Percentiles rank a stretch among this genome's conserved stretches.
phyloP scores from a whole-genome alignment of 495 filamentous ascomycete species.

The Xylaria flabelliformis region DNA sequence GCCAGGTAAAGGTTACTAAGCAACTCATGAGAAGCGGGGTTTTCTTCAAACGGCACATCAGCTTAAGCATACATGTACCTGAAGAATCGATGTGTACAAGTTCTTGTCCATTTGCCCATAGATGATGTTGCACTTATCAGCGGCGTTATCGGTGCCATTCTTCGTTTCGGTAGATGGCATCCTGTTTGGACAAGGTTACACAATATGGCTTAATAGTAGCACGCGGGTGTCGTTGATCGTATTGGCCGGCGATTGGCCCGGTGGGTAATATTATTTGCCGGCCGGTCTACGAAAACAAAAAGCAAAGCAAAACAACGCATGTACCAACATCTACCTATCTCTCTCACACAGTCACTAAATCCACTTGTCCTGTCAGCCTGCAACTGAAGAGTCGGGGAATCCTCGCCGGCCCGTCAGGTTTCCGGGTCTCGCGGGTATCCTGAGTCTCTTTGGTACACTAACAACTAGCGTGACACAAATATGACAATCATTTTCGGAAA shows the following conservation, averaged over 20 bases:
- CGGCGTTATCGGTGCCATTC: not conserved
- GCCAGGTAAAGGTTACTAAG: not conserved
- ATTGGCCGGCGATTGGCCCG: not conserved
- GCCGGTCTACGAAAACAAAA: constrained; percentile 19
- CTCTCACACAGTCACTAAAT: not conserved
- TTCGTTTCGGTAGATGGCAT: not conserved
- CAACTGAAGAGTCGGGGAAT: constrained; percentile 21
- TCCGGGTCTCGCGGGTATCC: not conserved
- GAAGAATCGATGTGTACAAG: not conserved
- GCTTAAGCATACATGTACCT: too few relatives aligned
- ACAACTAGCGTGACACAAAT: not conserved
- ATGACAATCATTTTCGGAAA: not conserved
- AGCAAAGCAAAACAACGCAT: constrained; percentile 18
- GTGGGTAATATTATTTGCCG: constrained; percentile 23
- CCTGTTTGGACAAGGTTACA: not conserved
- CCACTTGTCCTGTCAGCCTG: not conserved
- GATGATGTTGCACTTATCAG: constrained; percentile 4
- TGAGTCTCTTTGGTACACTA: not conserved
- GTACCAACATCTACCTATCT: constrained; percentile 17
- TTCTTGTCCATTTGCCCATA: not conserved
- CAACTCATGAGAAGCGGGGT: not conserved
- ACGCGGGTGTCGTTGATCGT: not conserved
- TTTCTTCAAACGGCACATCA: not conserved
- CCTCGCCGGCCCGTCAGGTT: constrained; percentile 7
- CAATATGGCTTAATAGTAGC: constrained; percentile 12